A percentile compares a stretch with the other conserved stretches of the same genome.
These are phyloP conservation scores for Chalaropsis thielavioides DNA, from an alignment of 2,329 filamentous ascomycete genomes.

Conservation along the genomic window DNA sequence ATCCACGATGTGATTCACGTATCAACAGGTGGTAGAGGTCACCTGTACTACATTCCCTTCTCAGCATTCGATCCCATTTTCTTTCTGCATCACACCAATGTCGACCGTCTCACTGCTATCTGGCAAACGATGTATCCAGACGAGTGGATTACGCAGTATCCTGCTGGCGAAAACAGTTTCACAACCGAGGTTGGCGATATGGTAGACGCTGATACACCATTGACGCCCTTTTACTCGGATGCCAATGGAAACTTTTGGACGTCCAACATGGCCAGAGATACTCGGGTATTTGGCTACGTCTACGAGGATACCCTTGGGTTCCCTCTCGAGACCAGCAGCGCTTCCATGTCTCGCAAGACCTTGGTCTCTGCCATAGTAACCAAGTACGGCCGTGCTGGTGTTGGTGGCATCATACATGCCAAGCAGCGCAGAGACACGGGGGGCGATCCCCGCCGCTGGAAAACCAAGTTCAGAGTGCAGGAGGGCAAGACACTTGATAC, in stretches of 20 bases:
- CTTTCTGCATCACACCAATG: conserved; percentile 61
- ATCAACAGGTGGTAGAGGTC: conserved; percentile 44
- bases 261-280: conserved; percentile 45
- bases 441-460: conserved; percentile 3
- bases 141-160: conserved; percentile 46
- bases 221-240: conserved; percentile 53
- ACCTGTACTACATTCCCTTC: conserved; percentile 56
- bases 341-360: conserved; percentile 14
- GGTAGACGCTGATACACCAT: conserved; percentile 39
- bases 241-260: conserved; percentile 51
- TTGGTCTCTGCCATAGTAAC: conserved; percentile 23
- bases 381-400: conserved; percentile 28
- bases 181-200: conserved; percentile 40
- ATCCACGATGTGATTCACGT: conserved; percentile 51
- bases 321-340: conserved; percentile 19
- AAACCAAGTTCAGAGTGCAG: conserved; percentile 16
- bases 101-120: conserved; percentile 60
- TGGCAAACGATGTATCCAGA: conserved; percentile 63
- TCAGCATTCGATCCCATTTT: conserved; percentile 70
- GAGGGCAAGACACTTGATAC: conserved; percentile 15
- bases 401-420: conserved; percentile 40
- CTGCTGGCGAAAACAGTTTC: conserved; percentile 44
- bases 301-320: conserved; percentile 46
- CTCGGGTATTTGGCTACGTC: conserved; percentile 53
- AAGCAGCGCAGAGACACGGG: conserved; percentile 20